A percentile compares a stretch with the other conserved stretches of the same genome.
Evolutionary conservation across 202 grass and related monocot genomes (phyloP).

Genomic region (Schoenoplectus tabernaemontani): DNA sequence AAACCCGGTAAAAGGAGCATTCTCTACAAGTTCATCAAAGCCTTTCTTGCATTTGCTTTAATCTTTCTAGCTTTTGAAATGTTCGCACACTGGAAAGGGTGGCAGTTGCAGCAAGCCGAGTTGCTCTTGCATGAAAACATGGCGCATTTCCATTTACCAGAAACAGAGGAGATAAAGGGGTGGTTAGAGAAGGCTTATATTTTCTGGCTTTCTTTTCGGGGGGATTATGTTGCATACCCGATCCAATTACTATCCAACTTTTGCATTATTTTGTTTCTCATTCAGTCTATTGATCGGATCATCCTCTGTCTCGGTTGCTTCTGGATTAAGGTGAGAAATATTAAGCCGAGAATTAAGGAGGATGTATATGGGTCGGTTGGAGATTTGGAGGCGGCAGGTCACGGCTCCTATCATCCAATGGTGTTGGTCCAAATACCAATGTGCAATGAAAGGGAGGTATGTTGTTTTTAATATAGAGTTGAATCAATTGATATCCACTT

Average conservation of each 20-base stretch:
- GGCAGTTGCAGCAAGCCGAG: slow-evolving; percentile 44
- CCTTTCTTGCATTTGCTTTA: slow-evolving; percentile 57
- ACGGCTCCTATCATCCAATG: slow-evolving; percentile 58
- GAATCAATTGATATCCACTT: neutral
- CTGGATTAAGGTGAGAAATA: slow-evolving; percentile 80
- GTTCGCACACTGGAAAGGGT: slow-evolving; percentile 63
- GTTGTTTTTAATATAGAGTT: neutral
- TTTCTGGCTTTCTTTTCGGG: slow-evolving; percentile 61
- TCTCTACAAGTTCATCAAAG: slow-evolving; percentile 69
- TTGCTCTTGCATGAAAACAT: slow-evolving; percentile 35
- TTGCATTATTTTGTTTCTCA: slow-evolving; percentile 83
- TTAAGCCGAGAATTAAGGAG: slow-evolving; percentile 42
- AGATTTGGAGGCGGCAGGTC: slow-evolving; percentile 25
- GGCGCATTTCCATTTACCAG: slow-evolving; percentile 53
- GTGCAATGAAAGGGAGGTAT: slow-evolving; percentile 94
- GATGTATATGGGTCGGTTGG: too few species aligned
- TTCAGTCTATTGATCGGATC: slow-evolving; percentile 79
- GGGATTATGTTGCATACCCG: slow-evolving; percentile 69
- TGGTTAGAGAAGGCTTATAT: slow-evolving; percentile 72
- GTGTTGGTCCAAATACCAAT: slow-evolving; percentile 94
- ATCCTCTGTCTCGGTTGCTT: slow-evolving; percentile 78
- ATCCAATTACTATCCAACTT: slow-evolving; percentile 73
- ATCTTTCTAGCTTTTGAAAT: slow-evolving; percentile 67
- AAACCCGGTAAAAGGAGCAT: slow-evolving; percentile 38
- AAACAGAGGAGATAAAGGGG: slow-evolving; percentile 60